Evolutionary conservation across 176 grass and related monocot genomes (phyloP), one percentile per base, ranked within the genome.

Genomic region (Aegilops bicornis): DNA sequence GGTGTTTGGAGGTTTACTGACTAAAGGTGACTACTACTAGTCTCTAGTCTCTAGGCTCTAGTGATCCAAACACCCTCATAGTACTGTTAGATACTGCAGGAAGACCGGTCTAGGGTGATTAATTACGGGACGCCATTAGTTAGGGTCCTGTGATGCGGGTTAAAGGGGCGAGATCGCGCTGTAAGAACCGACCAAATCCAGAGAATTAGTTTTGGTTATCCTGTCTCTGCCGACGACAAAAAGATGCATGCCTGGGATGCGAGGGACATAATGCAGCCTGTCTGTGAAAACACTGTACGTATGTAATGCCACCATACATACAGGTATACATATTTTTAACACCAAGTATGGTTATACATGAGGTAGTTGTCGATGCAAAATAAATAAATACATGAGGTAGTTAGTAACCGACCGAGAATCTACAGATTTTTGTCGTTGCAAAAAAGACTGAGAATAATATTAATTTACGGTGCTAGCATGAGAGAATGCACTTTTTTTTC

Each of bases 121-220:
- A 84, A 48, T 76, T 31, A 75, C 23, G 23, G 27, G 36, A 8
- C 15, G 10, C 8, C 81, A 75, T 24, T 45, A 54, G 5, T 54
- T 19, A 25, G 22, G 25, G 4, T 23, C 31, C 4, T 73, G 9
- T 5, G 33, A 84, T 50, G 37, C 33, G 36, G 82, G 8, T 47
- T 75, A 62, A 62, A 75, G 83, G 54, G 7, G 45, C 8, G 73
- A 35, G 52, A 5, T 43, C 45, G 40, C 7, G 24, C 11, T 40
- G 22, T 69, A 79, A 69, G 75, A 42, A 70, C 74, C 75, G 84
- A 86, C 84, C 74, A 79, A 68, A 20, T 11, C 30, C 29, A 78
- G 65, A 69, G 22, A 31, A 69, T 52, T 62, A 48, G 71, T 19
- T 59, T 79, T 59, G 54, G 19, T 50, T 60, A 50, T 24, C 63